Base-by-base conservation (phyloP, 148 eudicot species). In the Chenopodium berlandieri region DNA sequence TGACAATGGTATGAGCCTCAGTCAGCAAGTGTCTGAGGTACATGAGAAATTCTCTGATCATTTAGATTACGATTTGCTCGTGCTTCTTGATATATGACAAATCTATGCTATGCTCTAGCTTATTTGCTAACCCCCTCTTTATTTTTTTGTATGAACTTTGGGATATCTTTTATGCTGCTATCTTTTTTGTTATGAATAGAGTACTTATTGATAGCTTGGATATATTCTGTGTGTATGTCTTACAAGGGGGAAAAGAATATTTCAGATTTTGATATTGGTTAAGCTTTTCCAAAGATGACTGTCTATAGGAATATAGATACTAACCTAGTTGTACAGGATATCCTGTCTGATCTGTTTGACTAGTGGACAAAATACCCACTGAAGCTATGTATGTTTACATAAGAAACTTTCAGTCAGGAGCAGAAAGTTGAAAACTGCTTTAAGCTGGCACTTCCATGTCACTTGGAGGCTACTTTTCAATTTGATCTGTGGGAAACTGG, bases 21-120 rank as follows among this genome's bases (percentile, higher is more conserved):
- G 23, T 76, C 82, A 80, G 83, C 86, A 67, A 58, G 47, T 83
- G 50, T 76, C 87, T 56, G 86, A 86, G 89, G 92, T 90, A 85
- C 32, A 7, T 17, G 68, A 71, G 52, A 50, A 31, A 16, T 60
- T 73, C 62, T 74, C 37, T 76, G 46, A 23, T 25, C 25, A 47
- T 44, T 30, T 13, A 12, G 20, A 25, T 75, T 25, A 4, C 66
- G 48, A 23, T 27, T 6, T 22, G 25, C 48, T 79, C 44, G 9
- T 52, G 67, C 60, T 54, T 23, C 68, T 73, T 31, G 30, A 3
- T 54, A 46, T 40, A 19, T 82, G 76, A 71, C 31, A 73, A 27
- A 34, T 30, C 30, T n/a, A 11, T 67, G 3, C 7, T 40, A 30
- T 68, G 74, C 37, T 31, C 54, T 13, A 9, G 5, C 4, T 20